Percentiles rank a stretch among this genome's conserved stretches.
Evolutionary conservation across 768 basidiomycete species (phyloP).

Genomic region (Clitopilus hobsonii): DNA sequence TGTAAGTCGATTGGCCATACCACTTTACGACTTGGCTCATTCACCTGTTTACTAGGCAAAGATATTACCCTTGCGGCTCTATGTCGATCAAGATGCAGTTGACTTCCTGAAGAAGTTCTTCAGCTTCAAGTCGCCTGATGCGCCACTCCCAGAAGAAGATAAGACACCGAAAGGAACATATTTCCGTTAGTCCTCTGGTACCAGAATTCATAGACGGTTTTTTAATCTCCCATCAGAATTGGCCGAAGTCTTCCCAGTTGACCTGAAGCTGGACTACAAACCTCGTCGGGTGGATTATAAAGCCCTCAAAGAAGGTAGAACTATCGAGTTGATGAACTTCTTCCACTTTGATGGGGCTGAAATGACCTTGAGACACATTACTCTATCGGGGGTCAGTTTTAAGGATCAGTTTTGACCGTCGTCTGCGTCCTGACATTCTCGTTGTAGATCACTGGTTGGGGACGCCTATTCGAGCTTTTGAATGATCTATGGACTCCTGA

Average conservation of each 20-base stretch:
- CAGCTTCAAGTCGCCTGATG: slow-evolving; percentile 70
- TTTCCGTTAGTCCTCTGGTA: slow-evolving; percentile 62
- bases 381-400: slow-evolving; percentile 76
- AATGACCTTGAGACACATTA: slow-evolving; percentile 94
- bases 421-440: slow-evolving; percentile 3
- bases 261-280: slow-evolving; percentile 96
- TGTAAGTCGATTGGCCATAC: slow-evolving; percentile 38
- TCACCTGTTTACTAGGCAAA: slow-evolving; percentile 56
- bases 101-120: slow-evolving; percentile 98
- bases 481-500: slow-evolving; percentile 99
- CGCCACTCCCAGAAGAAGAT: slow-evolving; percentile 22
- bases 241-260: slow-evolving; percentile 92
- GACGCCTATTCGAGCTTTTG: slow-evolving; percentile 82
- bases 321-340: slow-evolving; percentile 99
- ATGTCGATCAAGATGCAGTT: slow-evolving; percentile 97
- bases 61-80: slow-evolving; percentile 82
- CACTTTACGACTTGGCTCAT: neutral
- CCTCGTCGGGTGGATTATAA: slow-evolving; percentile 94
- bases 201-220: neutral
- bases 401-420: neutral
- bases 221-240: slow-evolving; percentile 50
- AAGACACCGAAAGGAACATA: slow-evolving; percentile 52
- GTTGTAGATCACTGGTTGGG: slow-evolving; percentile 88
- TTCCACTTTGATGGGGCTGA: slow-evolving; percentile 99
- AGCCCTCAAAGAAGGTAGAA: slow-evolving; percentile 84